Percentiles rank a stretch among this genome's conserved stretches.
phyloP scores from a whole-genome alignment of 2,329 filamentous ascomycete species.

The Aureobasidium sp. region DNA sequence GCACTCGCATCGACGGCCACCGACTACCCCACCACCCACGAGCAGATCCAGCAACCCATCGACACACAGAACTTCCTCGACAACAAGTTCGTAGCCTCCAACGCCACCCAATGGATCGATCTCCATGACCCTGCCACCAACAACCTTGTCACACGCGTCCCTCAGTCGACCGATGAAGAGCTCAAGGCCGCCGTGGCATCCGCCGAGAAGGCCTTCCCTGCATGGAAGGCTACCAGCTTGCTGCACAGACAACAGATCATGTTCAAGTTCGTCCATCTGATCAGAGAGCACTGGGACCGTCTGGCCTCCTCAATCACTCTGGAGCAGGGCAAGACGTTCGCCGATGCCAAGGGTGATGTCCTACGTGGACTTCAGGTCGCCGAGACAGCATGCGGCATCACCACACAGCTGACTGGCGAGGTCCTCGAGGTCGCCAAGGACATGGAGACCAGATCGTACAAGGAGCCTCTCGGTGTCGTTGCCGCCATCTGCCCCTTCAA shows the following conservation, averaged over 20 bases:
- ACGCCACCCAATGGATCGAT: slow-evolving; percentile 64
- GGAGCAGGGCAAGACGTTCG: slow-evolving; percentile 84
- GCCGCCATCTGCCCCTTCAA: slow-evolving; percentile 86
- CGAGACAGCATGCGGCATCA: slow-evolving; percentile 72
- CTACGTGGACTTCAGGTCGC: slow-evolving; percentile 77
- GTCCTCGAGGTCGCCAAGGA: slow-evolving; percentile 80
- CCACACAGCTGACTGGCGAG: slow-evolving; percentile 75
- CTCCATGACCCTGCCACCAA: slow-evolving; percentile 75
- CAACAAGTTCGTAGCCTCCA: slow-evolving; percentile 58
- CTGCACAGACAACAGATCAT: slow-evolving; percentile 72
- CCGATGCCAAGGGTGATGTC: slow-evolving; percentile 75
- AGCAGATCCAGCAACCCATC: slow-evolving; percentile 58
- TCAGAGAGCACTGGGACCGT: slow-evolving; percentile 78
- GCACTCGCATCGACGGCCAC: slow-evolving; percentile 44
- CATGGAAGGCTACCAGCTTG: slow-evolving; percentile 63
- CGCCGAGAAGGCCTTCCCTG: slow-evolving; percentile 64
- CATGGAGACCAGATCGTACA: slow-evolving; percentile 80
- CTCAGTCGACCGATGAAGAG: slow-evolving; percentile 69
- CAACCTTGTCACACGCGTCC: slow-evolving; percentile 71
- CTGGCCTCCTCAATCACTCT: slow-evolving; percentile 78
- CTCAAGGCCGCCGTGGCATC: slow-evolving; percentile 65
- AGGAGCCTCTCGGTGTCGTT: slow-evolving; percentile 72
- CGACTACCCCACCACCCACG: slow-evolving; percentile 64
- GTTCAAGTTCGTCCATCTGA: slow-evolving; percentile 72
- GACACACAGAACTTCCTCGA: slow-evolving; percentile 77